These are phyloP conservation scores for Bonia amplexicaulis DNA, from an alignment of 176 grass and related monocot genomes.

Conservation along the genomic window DNA sequence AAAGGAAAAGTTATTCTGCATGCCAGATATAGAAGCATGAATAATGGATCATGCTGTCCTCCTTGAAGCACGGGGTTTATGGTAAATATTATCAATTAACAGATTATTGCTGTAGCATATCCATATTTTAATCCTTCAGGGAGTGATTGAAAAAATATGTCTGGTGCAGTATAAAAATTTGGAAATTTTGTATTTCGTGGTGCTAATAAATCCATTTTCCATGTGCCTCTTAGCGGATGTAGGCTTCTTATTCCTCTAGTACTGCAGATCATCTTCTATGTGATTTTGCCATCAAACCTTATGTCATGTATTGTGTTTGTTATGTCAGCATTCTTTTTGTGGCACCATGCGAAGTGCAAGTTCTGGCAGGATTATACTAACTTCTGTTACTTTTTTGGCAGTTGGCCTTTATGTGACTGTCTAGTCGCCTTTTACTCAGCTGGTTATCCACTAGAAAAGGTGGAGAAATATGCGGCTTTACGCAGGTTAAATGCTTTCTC, in stretches of 20 bases:
- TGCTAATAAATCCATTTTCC: not conserved
- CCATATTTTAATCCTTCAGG: not conserved
- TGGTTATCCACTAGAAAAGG: constrained; percentile 90
- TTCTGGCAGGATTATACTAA: constrained; percentile 9
- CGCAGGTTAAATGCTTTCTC: constrained; percentile 53
- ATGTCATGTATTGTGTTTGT: not conserved
- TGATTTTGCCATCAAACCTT: not conserved
- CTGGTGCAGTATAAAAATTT: not conserved
- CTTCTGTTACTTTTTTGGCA: constrained; percentile 32
- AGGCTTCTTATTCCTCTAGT: not conserved
- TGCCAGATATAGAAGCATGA: not conserved
- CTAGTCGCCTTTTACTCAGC: constrained; percentile 89
- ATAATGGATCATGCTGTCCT: not conserved
- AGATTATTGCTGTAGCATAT: not conserved
- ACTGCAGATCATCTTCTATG: not conserved
- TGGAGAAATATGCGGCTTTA: constrained; percentile 67
- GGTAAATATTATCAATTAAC: constrained; percentile 11
- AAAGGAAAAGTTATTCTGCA: constrained; percentile 6
- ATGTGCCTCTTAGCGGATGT: not conserved
- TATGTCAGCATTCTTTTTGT: not conserved
- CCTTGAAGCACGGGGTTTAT: constrained; percentile 19
- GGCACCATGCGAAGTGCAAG: not conserved
- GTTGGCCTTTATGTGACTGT: constrained; percentile 93
- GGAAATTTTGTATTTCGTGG: not conserved
- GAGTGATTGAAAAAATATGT: constrained; percentile 11